A percentile compares a stretch with the other conserved stretches of the same genome.
phyloP scores from a whole-genome alignment of 208 protist genomes.

The Leishmania guyanensis region DNA sequence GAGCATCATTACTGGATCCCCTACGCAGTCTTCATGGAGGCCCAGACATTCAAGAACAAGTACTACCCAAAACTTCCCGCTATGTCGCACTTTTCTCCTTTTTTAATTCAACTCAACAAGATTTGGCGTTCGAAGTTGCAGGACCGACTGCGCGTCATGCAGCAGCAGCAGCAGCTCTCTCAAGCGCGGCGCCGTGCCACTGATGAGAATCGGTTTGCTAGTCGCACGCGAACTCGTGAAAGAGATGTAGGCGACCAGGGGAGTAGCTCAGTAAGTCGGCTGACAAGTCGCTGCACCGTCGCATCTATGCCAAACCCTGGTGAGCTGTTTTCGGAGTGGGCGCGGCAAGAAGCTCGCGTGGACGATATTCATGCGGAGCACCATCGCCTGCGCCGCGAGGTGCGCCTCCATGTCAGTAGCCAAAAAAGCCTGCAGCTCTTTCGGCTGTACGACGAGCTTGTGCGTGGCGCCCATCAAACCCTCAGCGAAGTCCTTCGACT shows the following conservation, averaged over 20 bases:
- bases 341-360: slow-evolving; percentile 23
- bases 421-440: slow-evolving; percentile 69
- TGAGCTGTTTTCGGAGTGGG: slow-evolving; percentile 14
- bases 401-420: slow-evolving; percentile 75
- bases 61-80: slow-evolving; percentile 71
- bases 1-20: slow-evolving; percentile 90
- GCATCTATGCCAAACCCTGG: neutral
- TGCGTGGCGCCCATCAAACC: slow-evolving; percentile 31
- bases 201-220: neutral
- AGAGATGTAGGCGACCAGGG: neutral
- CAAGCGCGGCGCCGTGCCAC: neutral
- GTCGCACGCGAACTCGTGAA: slow-evolving; percentile 4
- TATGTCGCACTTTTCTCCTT: slow-evolving; percentile 81
- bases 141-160: slow-evolving; percentile 47
- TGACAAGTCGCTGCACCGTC: slow-evolving; percentile 6
- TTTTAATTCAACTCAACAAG: slow-evolving; percentile 75
- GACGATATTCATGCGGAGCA: slow-evolving; percentile 42
- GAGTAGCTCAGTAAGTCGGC: neutral
- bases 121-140: slow-evolving; percentile 77
- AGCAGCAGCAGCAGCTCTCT: slow-evolving; percentile 27
- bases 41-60: slow-evolving; percentile 85
- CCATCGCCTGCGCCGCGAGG: slow-evolving; percentile 66
- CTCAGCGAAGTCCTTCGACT: slow-evolving; percentile 33
- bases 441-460: slow-evolving; percentile 64
- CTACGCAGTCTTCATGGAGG: slow-evolving; percentile 71